phyloP scores from a whole-genome alignment of 257 asterid genomes.

The Nicotiana knightiana region DNA sequence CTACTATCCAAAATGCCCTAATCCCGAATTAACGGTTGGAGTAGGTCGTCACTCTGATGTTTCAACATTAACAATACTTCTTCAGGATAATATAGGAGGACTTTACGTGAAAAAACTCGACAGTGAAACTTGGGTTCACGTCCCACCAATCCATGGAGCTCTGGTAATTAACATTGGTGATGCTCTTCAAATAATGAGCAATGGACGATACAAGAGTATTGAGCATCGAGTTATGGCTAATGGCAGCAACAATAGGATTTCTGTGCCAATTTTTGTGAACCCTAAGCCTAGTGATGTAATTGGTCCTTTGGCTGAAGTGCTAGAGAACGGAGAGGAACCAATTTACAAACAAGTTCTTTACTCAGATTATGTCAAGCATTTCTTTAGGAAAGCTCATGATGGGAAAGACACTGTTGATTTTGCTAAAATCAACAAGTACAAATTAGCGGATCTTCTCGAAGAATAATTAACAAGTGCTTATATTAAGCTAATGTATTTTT shows the following conservation, averaged over 20 bases:
- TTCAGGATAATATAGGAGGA: conserved; percentile 32
- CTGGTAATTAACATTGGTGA: conserved; percentile 32
- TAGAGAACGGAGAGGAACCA: conserved; percentile 20
- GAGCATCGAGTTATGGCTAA: conserved; percentile 28
- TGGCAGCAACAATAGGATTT: conserved; percentile 17
- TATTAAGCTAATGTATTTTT: not conserved
- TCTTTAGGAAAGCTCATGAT: conserved; percentile 32
- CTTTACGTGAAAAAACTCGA: conserved; percentile 19
- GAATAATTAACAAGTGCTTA: not conserved
- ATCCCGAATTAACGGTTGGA: conserved; percentile 26
- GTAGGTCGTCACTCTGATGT: conserved; percentile 35
- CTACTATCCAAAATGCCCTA: conserved; percentile 32
- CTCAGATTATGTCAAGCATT: conserved; percentile 31
- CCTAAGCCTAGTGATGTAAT: conserved; percentile 22
- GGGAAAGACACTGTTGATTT: conserved; percentile 27
- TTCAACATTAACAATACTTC: conserved; percentile 25
- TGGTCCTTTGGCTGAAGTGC: conserved; percentile 26
- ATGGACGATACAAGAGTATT: conserved; percentile 26
- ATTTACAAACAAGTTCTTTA: conserved; percentile 24
- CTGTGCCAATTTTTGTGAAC: conserved; percentile 27
- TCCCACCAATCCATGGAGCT: conserved; percentile 23
- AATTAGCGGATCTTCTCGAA: not conserved
- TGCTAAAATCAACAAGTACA: conserved; percentile 17
- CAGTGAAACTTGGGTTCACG: conserved; percentile 20
- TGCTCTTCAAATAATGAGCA: conserved; percentile 26